These are phyloP conservation scores for Amaranthus cruentus DNA, from an alignment of 148 eudicot genomes.

Conservation along the genomic window DNA sequence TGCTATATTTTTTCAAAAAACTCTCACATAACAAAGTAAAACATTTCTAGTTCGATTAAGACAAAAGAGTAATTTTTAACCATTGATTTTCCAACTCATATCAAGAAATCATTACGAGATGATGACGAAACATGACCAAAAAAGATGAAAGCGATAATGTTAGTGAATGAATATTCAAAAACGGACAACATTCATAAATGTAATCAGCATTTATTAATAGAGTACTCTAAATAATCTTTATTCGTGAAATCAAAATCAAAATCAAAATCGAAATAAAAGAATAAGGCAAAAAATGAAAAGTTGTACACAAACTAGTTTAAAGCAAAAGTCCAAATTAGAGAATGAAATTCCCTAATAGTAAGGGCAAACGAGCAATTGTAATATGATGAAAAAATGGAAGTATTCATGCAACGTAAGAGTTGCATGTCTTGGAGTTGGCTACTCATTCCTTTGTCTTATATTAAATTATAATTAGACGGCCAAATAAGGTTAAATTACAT, in stretches of 20 bases:
- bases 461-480: conserved; percentile 22
- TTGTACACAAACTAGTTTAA: background rate
- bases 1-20: too few relatives aligned
- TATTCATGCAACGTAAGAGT: conserved; percentile 6
- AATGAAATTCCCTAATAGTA: conserved; percentile 15
- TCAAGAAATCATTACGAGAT: background rate
- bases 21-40: too few relatives aligned
- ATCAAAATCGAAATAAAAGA: conserved; percentile 2
- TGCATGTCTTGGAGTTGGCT: conserved; percentile 2
- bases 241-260: too few relatives aligned
- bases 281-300: conserved; percentile 3
- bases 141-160: conserved; percentile 5
- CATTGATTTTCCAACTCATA: too few relatives aligned
- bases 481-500: conserved; percentile 17
- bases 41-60: too few relatives aligned
- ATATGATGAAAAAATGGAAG: background rate
- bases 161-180: conserved; percentile 3
- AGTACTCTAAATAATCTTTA: too few relatives aligned
- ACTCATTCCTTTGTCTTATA: conserved; percentile 17
- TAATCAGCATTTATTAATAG: conserved; percentile 1
- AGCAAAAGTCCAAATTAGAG: conserved; percentile 16
- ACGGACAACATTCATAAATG: conserved; percentile 20
- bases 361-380: conserved; percentile 10
- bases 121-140: conserved; percentile 9
- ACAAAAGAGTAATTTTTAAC: too few relatives aligned